Base-by-base conservation (phyloP, 306 rosid species). In the Fragaria nilgerrensis region DNA sequence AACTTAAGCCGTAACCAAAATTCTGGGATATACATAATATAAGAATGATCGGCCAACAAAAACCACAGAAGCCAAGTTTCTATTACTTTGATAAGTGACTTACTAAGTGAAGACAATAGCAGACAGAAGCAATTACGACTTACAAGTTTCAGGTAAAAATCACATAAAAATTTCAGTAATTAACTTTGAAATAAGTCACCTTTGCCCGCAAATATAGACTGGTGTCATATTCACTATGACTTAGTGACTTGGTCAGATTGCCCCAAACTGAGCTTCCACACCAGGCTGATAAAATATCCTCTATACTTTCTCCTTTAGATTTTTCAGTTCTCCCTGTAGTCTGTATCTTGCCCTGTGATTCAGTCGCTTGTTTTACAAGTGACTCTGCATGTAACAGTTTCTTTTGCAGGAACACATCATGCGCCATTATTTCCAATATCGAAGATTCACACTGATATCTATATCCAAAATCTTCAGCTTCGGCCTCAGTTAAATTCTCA, bases 331-430 rank as follows among this genome's bases (percentile, higher is more conserved):
- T 80, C 56, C 77, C 66, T 49, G 84, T 73, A 77, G 75, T 73
- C 70, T 80, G 77, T 70, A 74, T 85, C 80, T 82, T 88, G 80
- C 82, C 88, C 79, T 85, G 83, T 32, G 91, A 84, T 75, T 85
- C 90, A 63, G 88, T 69, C 13, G 78, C 81, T 81, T 84, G 87
- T 80, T 86, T 92, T 78, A 67, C 83, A 79, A 74, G 85, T 43
- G 88, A 84, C 85, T 90, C 95, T 17, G 88, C 88, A 69, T 85
- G 95, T 81, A 83, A 86, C 81, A 92, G 72, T 82, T 90, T 94
- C 81, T 85, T 92, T 84, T 94, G 89, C 89, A 94, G 80, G 82
- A 94, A 94, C 61, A 94, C 64, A 74, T 89, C 94, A 85, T 87
- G 85, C 45, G 93, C 91, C 89, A 92, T 88, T 77, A 90, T 88